Base-by-base conservation (phyloP, 192 early-diverging fungal genomes). In the Backusella tarrabulga region DNA sequence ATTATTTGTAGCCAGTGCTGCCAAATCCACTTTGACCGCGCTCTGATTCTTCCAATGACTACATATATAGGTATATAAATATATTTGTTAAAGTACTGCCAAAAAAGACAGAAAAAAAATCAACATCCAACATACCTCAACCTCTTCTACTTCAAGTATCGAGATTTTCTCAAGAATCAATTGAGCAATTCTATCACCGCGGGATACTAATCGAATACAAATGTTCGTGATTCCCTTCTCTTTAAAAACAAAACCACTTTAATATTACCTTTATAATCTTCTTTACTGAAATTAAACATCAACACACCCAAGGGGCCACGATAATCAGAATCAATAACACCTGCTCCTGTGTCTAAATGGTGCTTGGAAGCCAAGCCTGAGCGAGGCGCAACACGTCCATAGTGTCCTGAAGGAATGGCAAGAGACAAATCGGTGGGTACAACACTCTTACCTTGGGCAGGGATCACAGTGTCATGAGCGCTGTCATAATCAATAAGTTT, bases 171-270 rank as follows among this genome's bases (percentile, higher is more conserved):
- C 98, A 11, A 99, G 83, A 38, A 99, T 90, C 69, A 99, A 82
- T 85, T 99, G 98, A 14, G 98, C 98, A 81, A 99, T 90, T 34
- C 98, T 90, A 81, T 99, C 97, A 17, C 98, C 98, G 54, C 89
- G 82, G 50, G 91, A 90, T 71, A 99, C 90, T 85, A 77, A 38
- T 87, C 86, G 85, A 21, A 26, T 7, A 34, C 66, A 41, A 15
- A 0, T 34, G 26, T 42, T 14, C 6, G 21, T 69, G 42, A 2
- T 17, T 41, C 11, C 7, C 15, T 23, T 15, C 3, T 68, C 19
- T 21, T 11, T 32, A 36, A 21, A 21, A 56, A 23, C 15, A n/a
- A 21, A 7, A 3, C 15, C n/a, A 21, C 4, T n/a, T 8, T 54
- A 54, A 7, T 54, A 56, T 71, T 75, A 84, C 83, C 79, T 76